Percentiles rank a stretch among this genome's conserved stretches.
phyloP scores from a whole-genome alignment of 2,329 filamentous ascomycete genomes.

The Zymoseptoria ardabiliae region DNA sequence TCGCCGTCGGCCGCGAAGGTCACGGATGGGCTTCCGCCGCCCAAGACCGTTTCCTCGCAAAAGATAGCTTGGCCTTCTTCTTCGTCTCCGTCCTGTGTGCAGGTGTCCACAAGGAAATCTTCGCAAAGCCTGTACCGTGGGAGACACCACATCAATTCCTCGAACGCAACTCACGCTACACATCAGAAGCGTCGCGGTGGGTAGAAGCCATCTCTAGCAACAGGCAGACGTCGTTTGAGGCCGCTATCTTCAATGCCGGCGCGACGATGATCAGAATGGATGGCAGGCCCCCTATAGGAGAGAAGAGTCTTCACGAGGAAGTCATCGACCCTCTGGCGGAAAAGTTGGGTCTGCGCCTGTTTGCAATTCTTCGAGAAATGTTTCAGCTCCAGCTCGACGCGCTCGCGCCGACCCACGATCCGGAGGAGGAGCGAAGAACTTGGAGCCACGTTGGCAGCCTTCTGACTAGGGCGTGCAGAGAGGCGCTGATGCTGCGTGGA shows the following conservation, averaged over 20 bases:
- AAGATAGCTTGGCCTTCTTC: not conserved
- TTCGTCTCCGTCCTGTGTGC: not conserved
- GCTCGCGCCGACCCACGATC: not conserved
- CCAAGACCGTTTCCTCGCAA: not conserved
- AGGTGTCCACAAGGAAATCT: not conserved
- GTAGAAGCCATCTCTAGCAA: no score
- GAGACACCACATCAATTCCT: not conserved
- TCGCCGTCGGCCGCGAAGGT: not conserved
- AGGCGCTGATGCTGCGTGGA: not conserved
- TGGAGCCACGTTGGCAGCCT: not conserved
- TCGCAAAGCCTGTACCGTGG: not conserved
- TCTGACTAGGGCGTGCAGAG: not conserved
- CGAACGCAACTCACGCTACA: no score
- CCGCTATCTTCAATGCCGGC: not conserved
- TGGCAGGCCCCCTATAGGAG: no score
- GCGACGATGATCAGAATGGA: no score
- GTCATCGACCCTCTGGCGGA: not conserved
- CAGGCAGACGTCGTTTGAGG: no score
- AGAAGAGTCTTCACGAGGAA: not conserved
- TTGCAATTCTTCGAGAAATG: not conserved
- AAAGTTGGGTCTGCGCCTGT: not conserved
- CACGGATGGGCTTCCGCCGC: not conserved
- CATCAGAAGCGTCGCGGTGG: no score
- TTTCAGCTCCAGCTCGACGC: not conserved
- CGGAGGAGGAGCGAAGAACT: not conserved